phyloP scores from a whole-genome alignment of 129 eudicot genomes.

The Calendula officinalis region DNA sequence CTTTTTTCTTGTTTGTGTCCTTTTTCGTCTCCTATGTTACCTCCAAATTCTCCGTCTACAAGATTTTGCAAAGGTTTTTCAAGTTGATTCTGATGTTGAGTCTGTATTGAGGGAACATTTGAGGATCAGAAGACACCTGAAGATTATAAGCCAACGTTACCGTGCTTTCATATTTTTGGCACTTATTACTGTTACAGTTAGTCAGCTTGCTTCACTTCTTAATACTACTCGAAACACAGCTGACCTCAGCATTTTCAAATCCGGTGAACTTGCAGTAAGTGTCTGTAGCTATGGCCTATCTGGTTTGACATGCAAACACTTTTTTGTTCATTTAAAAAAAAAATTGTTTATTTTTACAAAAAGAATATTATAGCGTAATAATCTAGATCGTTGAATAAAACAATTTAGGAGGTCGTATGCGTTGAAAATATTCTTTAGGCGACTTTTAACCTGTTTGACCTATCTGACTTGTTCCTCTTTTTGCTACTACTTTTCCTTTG shows the following conservation, averaged over 20 bases:
- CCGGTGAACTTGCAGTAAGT: slow-evolving; percentile 88
- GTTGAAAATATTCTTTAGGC: too few relatives aligned
- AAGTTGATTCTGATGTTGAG: slow-evolving; percentile 61
- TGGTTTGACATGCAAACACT: background rate
- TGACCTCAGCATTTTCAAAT: slow-evolving; percentile 47
- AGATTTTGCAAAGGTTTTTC: slow-evolving; percentile 75
- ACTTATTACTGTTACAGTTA: slow-evolving; percentile 57
- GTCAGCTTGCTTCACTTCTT: slow-evolving; percentile 66
- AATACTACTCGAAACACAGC: slow-evolving; percentile 56
- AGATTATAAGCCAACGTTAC: slow-evolving; percentile 79
- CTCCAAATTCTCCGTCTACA: slow-evolving; percentile 85
- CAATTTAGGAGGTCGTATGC: too few relatives aligned
- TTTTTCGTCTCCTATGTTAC: slow-evolving; percentile 82
- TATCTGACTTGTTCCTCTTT: too few relatives aligned
- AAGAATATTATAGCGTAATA: too few relatives aligned
- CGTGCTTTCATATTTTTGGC: slow-evolving; percentile 63
- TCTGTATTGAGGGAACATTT: slow-evolving; percentile 72
- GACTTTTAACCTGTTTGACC: too few relatives aligned
- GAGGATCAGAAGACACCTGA: slow-evolving; percentile 72
- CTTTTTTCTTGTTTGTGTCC: slow-evolving; percentile 75
- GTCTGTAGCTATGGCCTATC: background rate
- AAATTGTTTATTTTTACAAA: too few relatives aligned
- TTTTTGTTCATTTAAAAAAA: too few relatives aligned
- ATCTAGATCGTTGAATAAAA: too few relatives aligned
- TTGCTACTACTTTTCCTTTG: too few relatives aligned